Conservation (phyloP, 1,139 yeast genomes). For the Yamadazyma diddensiae region DNA sequence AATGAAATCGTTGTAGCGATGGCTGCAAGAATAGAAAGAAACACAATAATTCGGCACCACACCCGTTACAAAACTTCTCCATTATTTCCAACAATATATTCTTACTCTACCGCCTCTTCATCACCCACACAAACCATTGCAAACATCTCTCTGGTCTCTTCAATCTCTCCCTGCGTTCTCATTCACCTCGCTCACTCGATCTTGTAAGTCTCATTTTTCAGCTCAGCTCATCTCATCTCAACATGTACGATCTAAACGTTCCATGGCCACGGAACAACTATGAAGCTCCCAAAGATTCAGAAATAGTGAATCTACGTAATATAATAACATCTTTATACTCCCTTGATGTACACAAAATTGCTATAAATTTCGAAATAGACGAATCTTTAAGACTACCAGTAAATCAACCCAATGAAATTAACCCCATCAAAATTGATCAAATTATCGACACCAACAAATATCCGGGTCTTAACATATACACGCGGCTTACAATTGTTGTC, state of each 20-base stretch:
- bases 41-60: too few species aligned
- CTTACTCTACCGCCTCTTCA: too few species aligned
- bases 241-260: slow-evolving; percentile 68
- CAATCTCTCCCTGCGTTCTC: too few species aligned
- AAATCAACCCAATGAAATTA: slow-evolving; percentile 27
- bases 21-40: too few species aligned
- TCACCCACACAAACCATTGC: too few species aligned
- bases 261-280: slow-evolving; percentile 71
- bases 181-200: too few species aligned
- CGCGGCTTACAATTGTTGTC: slow-evolving; percentile 71
- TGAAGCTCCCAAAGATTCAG: slow-evolving; percentile 35
- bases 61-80: too few species aligned
- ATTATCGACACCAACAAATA: slow-evolving; percentile 23
- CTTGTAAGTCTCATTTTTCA: background rate
- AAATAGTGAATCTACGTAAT: slow-evolving; percentile 44
- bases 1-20: too few species aligned
- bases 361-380: slow-evolving; percentile 61
- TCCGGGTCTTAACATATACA: slow-evolving; percentile 48
- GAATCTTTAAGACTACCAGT: slow-evolving; percentile 60
- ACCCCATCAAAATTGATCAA: slow-evolving; percentile 34
- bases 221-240: slow-evolving; percentile 1
- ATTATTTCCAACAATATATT: too few species aligned
- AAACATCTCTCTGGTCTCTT: too few species aligned
- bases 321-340: slow-evolving; percentile 55
- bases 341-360: slow-evolving; percentile 72